phyloP scores from a whole-genome alignment of 2,329 filamentous ascomycete genomes.

The Beauveria varroae region DNA sequence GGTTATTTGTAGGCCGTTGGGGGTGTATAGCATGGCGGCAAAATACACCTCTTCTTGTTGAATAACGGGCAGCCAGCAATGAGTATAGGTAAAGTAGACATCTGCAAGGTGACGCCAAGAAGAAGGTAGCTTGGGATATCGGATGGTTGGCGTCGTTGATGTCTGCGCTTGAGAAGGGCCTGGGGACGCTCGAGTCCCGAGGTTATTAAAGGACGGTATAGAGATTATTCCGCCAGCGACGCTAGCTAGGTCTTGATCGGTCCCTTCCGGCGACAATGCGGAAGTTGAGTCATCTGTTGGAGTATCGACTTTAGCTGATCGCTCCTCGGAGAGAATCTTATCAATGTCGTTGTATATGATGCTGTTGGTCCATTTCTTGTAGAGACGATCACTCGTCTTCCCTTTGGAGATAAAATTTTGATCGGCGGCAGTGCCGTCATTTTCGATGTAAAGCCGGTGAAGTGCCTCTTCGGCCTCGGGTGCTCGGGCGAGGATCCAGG shows the following conservation, averaged over 20 bases:
- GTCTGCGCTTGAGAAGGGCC: not conserved
- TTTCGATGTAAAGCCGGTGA: slow-evolving; percentile 42
- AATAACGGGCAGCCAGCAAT: slow-evolving; percentile 68
- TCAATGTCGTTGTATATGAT: slow-evolving; percentile 56
- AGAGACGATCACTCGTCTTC: slow-evolving; percentile 46
- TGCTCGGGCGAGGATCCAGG: slow-evolving; percentile 57
- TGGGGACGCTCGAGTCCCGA: not conserved
- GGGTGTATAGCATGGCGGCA: slow-evolving; percentile 35
- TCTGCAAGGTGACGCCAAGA: slow-evolving; percentile 58
- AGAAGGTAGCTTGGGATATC: slow-evolving; percentile 33
- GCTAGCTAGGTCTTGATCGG: not conserved
- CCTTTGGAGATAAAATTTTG: slow-evolving; percentile 44
- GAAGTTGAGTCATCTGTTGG: slow-evolving; percentile 27
- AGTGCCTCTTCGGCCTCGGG: slow-evolving; percentile 52
- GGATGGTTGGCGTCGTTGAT: not conserved
- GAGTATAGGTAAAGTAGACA: slow-evolving; percentile 67
- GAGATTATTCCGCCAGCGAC: not conserved
- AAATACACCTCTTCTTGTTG: slow-evolving; percentile 56
- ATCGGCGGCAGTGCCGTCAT: slow-evolving; percentile 32
- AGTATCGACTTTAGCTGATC: slow-evolving; percentile 24
- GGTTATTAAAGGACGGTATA: not conserved
- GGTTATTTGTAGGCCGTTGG: slow-evolving; percentile 22
- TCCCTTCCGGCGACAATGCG: slow-evolving; percentile 11
- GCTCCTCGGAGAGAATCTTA: slow-evolving; percentile 45
- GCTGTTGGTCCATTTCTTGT: slow-evolving; percentile 57